Evolutionary conservation across 768 basidiomycete species (phyloP).

Genomic region (Terana coerulea): DNA sequence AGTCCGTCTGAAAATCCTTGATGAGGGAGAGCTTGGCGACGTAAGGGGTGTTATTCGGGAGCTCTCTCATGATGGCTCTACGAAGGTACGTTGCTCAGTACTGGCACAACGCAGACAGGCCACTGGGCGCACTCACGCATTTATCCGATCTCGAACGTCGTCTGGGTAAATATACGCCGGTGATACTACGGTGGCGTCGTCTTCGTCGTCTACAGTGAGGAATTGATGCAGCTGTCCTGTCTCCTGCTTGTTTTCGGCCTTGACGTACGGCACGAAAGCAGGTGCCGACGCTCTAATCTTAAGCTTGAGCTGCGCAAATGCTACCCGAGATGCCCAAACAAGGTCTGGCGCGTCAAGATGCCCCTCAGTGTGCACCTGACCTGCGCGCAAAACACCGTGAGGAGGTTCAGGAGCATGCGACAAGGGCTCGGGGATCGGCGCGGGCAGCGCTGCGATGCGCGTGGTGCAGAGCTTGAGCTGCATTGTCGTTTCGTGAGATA

Average conservation of each 20-base stretch:
- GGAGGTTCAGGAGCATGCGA: constrained; percentile 31
- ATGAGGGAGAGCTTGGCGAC: constrained; percentile 39
- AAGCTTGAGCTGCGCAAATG: constrained; percentile 32
- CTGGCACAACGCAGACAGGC: too few species aligned
- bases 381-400: constrained; percentile 32
- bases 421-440: too few species aligned
- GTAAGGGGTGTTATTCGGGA: constrained; percentile 42
- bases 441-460: too few species aligned
- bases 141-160: constrained; percentile 33
- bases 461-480: too few species aligned
- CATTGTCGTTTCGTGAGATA: too few species aligned
- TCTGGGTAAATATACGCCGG: constrained; percentile 27
- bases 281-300: constrained; percentile 37
- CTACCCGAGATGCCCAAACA: constrained; percentile 30
- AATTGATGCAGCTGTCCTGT: too few species aligned
- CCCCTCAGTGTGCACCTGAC: constrained; percentile 24
- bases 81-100: not conserved
- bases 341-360: constrained; percentile 16
- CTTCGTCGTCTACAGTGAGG: too few species aligned
- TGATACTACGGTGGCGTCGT: too few species aligned
- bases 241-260: too few species aligned
- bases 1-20: constrained; percentile 30
- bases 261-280: constrained; percentile 39
- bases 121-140: constrained; percentile 24
- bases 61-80: constrained; percentile 40